Evolutionary conservation across 192 early-diverging fungal species (phyloP), one percentile per base, ranked within the genome.

Genomic region (Entomortierella parvispora): DNA sequence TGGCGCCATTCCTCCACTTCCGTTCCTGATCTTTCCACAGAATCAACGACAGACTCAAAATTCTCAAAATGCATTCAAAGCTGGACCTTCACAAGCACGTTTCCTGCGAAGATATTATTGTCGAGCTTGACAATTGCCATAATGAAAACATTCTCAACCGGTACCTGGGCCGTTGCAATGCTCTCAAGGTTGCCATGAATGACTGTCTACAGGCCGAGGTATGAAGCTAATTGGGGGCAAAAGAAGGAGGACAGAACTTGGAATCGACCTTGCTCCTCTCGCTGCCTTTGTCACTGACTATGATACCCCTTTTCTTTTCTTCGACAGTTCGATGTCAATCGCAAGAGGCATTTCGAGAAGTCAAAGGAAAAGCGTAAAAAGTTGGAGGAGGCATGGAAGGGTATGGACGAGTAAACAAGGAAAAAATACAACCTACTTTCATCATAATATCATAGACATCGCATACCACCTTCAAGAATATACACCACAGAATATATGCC

Each of bases 81-180:
- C 74, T 77, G 46, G 74, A 77, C 60, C 54, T 77, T 15, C 74
- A 77, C 55, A 77, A 77, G 44, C 74, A 77, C 49, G 45, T 77
- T 29, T 68, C 80, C 32, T 88, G 86, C 58, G 76, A 86, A 20
- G 80, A 82, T 12, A 64, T 84, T 23, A 88, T 88, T 67, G 58
- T 81, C 45, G 77, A 83, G n/a, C 68, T 88, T 20, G 84, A 88
- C 22, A 62, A 83, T 20, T 88, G 86, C 53, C 86, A 88, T 64
- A 33, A 62, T 25, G 69, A 80, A 28, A 80, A 80, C 26, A 68
- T 85, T 47, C 81, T 86, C 28, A 82, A 83, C 54, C 71, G 76
- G 61, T 86, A 80, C 62, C 71, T 86, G 68, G 86, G 86, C 33
- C 33, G 64, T 15, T 88, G 86, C 59, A 88, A 88, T 46, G 53